A percentile compares a stretch with the other conserved stretches of the same genome.
Evolutionary conservation across 2,329 filamentous ascomycete genomes (phyloP).

Genomic region (Lachnellula occidentalis): DNA sequence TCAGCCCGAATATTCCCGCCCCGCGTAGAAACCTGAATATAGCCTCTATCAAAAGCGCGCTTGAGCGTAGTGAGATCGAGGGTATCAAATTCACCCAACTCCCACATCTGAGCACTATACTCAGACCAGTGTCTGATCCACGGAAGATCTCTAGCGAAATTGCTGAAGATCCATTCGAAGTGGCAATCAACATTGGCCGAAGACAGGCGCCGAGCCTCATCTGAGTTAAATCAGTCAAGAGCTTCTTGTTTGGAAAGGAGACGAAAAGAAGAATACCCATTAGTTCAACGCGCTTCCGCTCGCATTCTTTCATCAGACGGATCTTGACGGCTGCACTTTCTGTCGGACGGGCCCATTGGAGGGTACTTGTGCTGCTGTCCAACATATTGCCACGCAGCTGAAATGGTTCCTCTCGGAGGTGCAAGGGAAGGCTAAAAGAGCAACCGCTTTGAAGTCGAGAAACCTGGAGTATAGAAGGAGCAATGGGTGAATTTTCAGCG

Average conservation of each 20-base stretch:
- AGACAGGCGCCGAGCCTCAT: neutral
- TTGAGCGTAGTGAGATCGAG: neutral
- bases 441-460: too few species aligned
- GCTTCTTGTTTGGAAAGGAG: neutral
- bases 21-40: neutral
- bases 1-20: neutral
- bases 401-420: too few species aligned
- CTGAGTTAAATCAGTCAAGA: neutral
- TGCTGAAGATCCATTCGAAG: neutral
- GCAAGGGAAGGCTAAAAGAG: too few species aligned
- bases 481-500: too few species aligned
- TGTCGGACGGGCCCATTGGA: too few species aligned
- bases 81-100: neutral
- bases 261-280: neutral
- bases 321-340: neutral
- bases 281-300: neutral
- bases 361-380: too few species aligned
- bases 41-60: neutral
- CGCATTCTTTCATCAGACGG: neutral
- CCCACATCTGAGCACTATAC: neutral
- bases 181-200: neutral
- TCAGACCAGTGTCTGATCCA: neutral
- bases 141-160: neutral
- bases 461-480: too few species aligned
- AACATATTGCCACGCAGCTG: too few species aligned